Evolutionary conservation across 208 protist genomes (phyloP), one percentile per base, ranked within the genome.

Genomic region (Wallacemonas collosoma): DNA sequence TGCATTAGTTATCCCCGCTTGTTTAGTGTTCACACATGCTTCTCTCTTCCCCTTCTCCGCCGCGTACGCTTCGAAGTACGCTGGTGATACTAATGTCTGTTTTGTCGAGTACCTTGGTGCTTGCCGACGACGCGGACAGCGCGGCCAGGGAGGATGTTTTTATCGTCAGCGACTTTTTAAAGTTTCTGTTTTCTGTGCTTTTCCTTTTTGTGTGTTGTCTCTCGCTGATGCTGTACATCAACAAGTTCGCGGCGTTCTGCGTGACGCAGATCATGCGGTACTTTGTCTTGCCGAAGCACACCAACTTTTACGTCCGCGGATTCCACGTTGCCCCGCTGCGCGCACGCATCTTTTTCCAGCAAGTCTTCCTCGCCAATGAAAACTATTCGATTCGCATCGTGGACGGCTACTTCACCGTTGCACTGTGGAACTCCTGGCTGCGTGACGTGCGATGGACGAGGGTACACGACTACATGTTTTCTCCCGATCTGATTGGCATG

Each of bases 371-470:
- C 65, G 86, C 89, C 53, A 86, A 90, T 44, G 87, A 92, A 65
- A 93, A 97, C 78, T 40, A 91, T 50, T 91, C 93, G 1, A 55
- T 97, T n/a, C 86, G 83, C 61, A 81, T 94, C 50, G 78, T 94
- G 7, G 93, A 97, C 65, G 93, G 93, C 12, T 91, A 97, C 73
- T 51, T 93, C 47, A 90, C 90, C 2, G 88, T 97, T 60, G 70
- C 71, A 9, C 88, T 95, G 68, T 94, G 86, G 86, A 85, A 81
- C 26, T 83, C 80, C n/a, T 90, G 86, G 81, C 76, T 83, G 38
- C 64, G 70, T 38, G 77, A 86, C 62, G 62, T 79, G 6, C 60
- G 78, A 11, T 96, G 89, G 88, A 85, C 86, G 35, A 75, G 50
- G 11, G 71, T 95, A 63, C 82, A 83, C 14, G 89, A 94, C 54